Evolutionary conservation across 1,284 basidiomycete genomes (phyloP), one percentile per base, ranked within the genome.

Genomic region (Sparassis latifolia): DNA sequence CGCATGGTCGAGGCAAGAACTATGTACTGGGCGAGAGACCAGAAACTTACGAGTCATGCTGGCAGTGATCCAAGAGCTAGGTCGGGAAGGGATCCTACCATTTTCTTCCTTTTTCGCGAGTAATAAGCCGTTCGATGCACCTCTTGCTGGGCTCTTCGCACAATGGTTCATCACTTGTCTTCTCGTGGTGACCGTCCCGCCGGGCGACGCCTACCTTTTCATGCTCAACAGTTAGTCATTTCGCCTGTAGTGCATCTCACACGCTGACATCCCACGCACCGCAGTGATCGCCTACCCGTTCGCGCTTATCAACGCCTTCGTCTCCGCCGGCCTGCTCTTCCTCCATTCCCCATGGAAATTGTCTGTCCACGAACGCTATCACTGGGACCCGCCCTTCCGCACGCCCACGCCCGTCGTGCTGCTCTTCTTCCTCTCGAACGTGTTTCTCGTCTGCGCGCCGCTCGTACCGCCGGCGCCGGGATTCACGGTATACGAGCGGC

Each of bases 121-220:
- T 62, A 84, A 77, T 64, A 78, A 77, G 58, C 83, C 82, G 0
- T 84, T 81, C 60, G 67, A 73, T 52, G 75, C 82, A 0, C 84
- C 84, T 0, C 61, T 84, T 2, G 66, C 76, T 0, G 84, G 79
- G 1, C 66, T 86, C 12, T 72, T 74, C 43, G 67, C 69, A 0
- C 80, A 83, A 55, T 84, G 77, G 58, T 27, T 77, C 28, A 57
- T 80, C 20, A 82, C 78, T 2, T 69, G 72, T 31, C 61, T 71
- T 4, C 68, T 80, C 52, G 66, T 80, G 49, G 58, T 77, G 27
- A 67, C 70, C 1, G 71, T 79, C 0, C 84, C 83, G 1, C 74
- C 81, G 0, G 82, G 84, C 1, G 85, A 87, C 57, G 81, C 81
- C 0, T 88, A 84, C 57, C 69, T 80, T 27, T 83, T 86, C 63